Evolutionary conservation across 306 rosid species (phyloP), one percentile per base, ranked within the genome.

Genomic region (Prunus salicina): DNA sequence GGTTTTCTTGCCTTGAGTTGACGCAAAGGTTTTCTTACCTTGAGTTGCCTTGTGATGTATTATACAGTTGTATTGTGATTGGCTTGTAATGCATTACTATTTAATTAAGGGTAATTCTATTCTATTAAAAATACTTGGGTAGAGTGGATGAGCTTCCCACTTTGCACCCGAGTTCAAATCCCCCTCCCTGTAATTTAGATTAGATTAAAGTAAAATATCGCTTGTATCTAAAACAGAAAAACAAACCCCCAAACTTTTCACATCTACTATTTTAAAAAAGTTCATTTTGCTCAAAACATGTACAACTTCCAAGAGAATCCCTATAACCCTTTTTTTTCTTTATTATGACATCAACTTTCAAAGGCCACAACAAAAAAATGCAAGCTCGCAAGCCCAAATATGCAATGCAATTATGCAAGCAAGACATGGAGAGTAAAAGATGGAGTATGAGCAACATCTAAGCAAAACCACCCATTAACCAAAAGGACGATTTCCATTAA

Each of bases 401-500:
- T 4, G 27, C 15, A 6, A 38, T 1, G 63, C 22, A 20, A 3
- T 2, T 4, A 20, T 20, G 62, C 27, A 57, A 11, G 27, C 11
- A 1, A 5, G 3, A 5, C 18, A 55, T 7, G 9, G 32, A 28
- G 22, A 28, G 67, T 32, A 30, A 63, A 34, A 47, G 16, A 34
- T 34, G 34, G 45, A 27, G 27, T 24, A 61, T 46, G 47, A 61
- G 28, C 77, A 47, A 16, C 67, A 16, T 14, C 66, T 30, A 46
- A 28, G n/a, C 41, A 46, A n/a, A 50, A 25, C 69, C n/a, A 60
- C 24, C 51, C 8, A 9, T 16, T 45, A 73, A 60, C 57, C 1
- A 73, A 28, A 74, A 19, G 45, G 47, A 61, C 32, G 20, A 27
- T 74, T 73, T 27, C 62, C 24, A 43, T 58, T 43, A 15, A 73